phyloP scores from a whole-genome alignment of 371 early-diverging fungal genomes.

The Apophysomyces ossiformis region DNA sequence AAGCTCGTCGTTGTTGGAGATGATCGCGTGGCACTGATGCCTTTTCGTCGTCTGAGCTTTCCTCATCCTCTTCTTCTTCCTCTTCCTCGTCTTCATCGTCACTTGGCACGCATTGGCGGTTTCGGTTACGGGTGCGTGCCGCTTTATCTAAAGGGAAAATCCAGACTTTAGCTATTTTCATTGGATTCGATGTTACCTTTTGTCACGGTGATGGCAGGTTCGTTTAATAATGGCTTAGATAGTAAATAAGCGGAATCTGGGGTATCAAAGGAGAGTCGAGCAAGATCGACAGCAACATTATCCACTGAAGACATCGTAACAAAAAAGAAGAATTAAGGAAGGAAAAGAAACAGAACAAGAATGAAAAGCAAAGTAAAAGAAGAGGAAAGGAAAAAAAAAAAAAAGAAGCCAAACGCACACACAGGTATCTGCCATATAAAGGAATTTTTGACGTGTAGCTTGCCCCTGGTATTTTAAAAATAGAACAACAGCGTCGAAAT shows the following conservation, averaged over 20 bases:
- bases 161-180: neutral
- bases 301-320: slow-evolving; percentile 28
- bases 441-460: slow-evolving; percentile 15
- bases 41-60: slow-evolving; percentile 32
- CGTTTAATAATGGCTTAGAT: slow-evolving; percentile 8
- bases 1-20: slow-evolving; percentile 3
- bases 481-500: slow-evolving; percentile 3
- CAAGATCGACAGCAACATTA: slow-evolving; percentile 32
- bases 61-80: slow-evolving; percentile 28
- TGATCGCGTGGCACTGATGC: slow-evolving; percentile 15
- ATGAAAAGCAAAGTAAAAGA: neutral
- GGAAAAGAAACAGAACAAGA: neutral
- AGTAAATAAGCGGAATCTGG: slow-evolving; percentile 9
- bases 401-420: slow-evolving; percentile 14
- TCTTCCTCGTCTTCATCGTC: slow-evolving; percentile 49
- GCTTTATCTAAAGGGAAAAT: slow-evolving; percentile 20
- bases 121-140: slow-evolving; percentile 31
- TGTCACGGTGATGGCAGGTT: slow-evolving; percentile 26
- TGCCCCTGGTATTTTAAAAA: slow-evolving; percentile 10
- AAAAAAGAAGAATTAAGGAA: slow-evolving; percentile 13
- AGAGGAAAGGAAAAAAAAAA: slow-evolving; percentile 21
- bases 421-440: slow-evolving; percentile 10
- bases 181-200: slow-evolving; percentile 17
- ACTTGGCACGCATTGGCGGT: slow-evolving; percentile 45
- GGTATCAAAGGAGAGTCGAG: slow-evolving; percentile 32